Evolutionary conservation across 495 filamentous ascomycete genomes (phyloP).

Genomic region (Aspergillus biplanus): DNA sequence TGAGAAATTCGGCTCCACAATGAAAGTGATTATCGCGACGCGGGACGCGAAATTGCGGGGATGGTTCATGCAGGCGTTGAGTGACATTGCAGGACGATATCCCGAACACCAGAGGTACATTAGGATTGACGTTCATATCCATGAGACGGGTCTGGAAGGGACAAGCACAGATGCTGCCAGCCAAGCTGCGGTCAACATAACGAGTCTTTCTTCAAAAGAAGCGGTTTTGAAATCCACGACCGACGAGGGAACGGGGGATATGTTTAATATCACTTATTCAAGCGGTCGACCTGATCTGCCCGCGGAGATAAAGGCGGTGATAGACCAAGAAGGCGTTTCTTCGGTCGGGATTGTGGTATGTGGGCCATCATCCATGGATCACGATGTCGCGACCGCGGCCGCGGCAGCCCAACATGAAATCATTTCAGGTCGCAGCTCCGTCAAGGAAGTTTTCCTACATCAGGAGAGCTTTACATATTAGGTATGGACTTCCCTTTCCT

Average conservation of each 20-base stretch:
- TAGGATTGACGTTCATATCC: background rate
- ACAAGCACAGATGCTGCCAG: background rate
- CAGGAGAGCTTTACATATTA: slow-evolving; percentile 47
- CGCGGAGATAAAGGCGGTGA: slow-evolving; percentile 32
- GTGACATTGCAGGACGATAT: slow-evolving; percentile 25
- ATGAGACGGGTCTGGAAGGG: background rate
- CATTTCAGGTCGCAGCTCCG: slow-evolving; percentile 28
- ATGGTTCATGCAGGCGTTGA: slow-evolving; percentile 31
- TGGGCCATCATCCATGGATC: slow-evolving; percentile 54
- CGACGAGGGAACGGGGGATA: background rate
- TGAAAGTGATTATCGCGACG: slow-evolving; percentile 33
- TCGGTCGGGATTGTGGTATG: slow-evolving; percentile 52
- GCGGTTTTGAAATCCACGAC: background rate
- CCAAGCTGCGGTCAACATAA: background rate
- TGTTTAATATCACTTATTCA: background rate
- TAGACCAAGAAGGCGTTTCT: slow-evolving; percentile 23
- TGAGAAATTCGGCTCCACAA: background rate
- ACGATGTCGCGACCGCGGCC: slow-evolving; percentile 54
- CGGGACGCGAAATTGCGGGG: slow-evolving; percentile 29
- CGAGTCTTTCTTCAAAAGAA: background rate
- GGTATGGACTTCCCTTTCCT: no score
- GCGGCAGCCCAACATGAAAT: slow-evolving; percentile 48
- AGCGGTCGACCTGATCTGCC: slow-evolving; percentile 43
- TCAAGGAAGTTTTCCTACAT: slow-evolving; percentile 56
- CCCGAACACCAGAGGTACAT: background rate